Evolutionary conservation across 352 stramenopile genomes (phyloP), one percentile per base, ranked within the genome.

Genomic region (Pythium rishiriense): DNA sequence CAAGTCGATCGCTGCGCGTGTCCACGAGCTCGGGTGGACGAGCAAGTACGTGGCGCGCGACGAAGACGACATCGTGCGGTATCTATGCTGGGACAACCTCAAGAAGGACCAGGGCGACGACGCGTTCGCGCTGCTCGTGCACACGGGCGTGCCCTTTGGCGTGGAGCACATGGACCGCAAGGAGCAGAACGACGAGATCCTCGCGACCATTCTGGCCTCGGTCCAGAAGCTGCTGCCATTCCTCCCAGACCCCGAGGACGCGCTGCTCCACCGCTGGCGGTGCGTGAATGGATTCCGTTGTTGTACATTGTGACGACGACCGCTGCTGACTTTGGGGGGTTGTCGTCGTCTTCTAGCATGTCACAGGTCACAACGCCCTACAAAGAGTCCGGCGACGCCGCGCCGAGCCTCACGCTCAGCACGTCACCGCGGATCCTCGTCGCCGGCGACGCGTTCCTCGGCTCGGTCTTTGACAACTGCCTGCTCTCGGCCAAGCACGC

Each of bases 381-480:
- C 49, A 50, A 67, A 28, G 72, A 85, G n/a, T 28, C 29, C 0
- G 42, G 69, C 0, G 48, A 48, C 14, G 47, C 69, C 3, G 12
- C 62, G 19, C 24, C 49, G 26, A 64, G 59, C 21, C 64, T 92
- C 15, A 70, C 84, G 22, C 70, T 90, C 3, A 85, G 68, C 52
- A 37, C 65, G 12, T 75, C 74, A n/a, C 83, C 81, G 10, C 74
- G 70, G 43, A 86, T 92, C 31, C 64, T 90, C 28, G 56, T 90
- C 22, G 83, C 83, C 0, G 83, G 83, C 4, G 83, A 92, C 64
- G 74, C 74, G 22, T 90, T 92, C 51, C 69, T 83, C 3, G 78
- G 83, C n/a, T 90, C 80, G 10, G 76, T 72, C 33, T 87, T 92
- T 45, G 83, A 92, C 70, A 88, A 80, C 48, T 91, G 79, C 47